Conservation (phyloP, 1,139 yeast genomes). For the Scheffersomyces titani region DNA sequence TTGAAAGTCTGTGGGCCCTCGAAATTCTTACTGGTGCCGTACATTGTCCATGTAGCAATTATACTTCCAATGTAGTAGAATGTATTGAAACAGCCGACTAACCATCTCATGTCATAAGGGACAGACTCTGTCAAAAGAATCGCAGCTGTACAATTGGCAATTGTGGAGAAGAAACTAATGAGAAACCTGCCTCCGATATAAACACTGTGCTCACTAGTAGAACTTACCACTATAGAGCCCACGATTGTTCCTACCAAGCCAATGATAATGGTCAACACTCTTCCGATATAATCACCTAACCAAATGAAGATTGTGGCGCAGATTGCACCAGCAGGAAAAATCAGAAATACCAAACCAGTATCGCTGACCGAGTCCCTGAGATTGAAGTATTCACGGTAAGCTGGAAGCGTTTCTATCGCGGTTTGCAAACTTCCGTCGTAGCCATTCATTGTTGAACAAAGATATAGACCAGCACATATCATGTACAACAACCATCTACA, state of each 20-base stretch:
- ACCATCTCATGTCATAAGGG: conserved; percentile 25
- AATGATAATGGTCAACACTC: conserved; percentile 17
- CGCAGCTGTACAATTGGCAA: conserved; percentile 21
- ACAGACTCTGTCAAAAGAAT: conserved; percentile 26
- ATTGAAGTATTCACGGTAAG: neutral
- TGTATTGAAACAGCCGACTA: conserved; percentile 21
- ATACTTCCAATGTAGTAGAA: conserved; percentile 27
- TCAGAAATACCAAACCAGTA: conserved; percentile 21
- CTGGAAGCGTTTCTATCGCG: neutral
- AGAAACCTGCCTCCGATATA: conserved; percentile 26
- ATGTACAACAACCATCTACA: neutral
- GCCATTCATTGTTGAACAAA: neutral
- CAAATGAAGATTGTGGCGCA: conserved; percentile 14
- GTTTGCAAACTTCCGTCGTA: conserved; percentile 1
- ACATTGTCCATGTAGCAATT: conserved; percentile 26
- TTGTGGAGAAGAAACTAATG: conserved; percentile 11
- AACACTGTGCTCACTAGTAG: conserved; percentile 16
- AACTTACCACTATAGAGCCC: conserved; percentile 26
- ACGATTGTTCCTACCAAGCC: conserved; percentile 21
- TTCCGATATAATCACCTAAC: conserved; percentile 10
- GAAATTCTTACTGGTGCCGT: conserved; percentile 22
- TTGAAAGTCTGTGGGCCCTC: conserved; percentile 19
- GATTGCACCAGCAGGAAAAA: conserved; percentile 19
- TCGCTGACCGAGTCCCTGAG: conserved; percentile 13
- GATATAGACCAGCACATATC: neutral